Percentiles rank a stretch among this genome's conserved stretches.
Conservation (phyloP, 1,139 yeast genomes). For the Blastobotrys buckinghamii region DNA sequence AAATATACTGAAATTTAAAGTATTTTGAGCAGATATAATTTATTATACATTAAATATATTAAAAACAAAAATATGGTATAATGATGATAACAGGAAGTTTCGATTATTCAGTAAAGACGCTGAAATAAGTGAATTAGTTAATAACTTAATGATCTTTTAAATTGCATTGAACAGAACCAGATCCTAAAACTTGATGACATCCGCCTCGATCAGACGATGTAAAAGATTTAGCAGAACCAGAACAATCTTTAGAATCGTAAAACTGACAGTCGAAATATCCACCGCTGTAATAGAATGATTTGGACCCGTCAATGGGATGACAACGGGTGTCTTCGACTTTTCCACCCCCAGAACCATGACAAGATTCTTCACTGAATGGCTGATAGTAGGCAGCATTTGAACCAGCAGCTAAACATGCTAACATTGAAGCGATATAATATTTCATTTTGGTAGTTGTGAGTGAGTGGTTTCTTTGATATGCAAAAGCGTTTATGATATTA, state of each 20-base stretch:
- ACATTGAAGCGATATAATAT: not conserved
- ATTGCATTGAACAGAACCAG: not conserved
- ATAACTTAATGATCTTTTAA: not conserved
- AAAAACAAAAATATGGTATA: too few relatives aligned
- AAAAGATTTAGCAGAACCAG: not conserved
- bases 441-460: too few relatives aligned
- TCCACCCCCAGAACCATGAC: not conserved
- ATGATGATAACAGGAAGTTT: too few relatives aligned
- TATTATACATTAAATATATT: too few relatives aligned
- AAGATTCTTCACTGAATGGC: not conserved
- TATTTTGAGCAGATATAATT: too few relatives aligned
- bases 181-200: not conserved
- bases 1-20: too few relatives aligned
- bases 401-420: not conserved
- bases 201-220: not conserved
- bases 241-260: not conserved
- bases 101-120: too few relatives aligned
- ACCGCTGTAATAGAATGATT: slow-evolving; percentile 1
- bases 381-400: slow-evolving; percentile 1
- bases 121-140: too few relatives aligned
- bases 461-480: too few relatives aligned
- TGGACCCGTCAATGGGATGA: not conserved
- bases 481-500: too few relatives aligned
- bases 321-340: not conserved
- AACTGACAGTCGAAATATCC: not conserved